Base-by-base conservation (phyloP, 1,284 basidiomycete genomes). In the Ganoderma leucocontextum region DNA sequence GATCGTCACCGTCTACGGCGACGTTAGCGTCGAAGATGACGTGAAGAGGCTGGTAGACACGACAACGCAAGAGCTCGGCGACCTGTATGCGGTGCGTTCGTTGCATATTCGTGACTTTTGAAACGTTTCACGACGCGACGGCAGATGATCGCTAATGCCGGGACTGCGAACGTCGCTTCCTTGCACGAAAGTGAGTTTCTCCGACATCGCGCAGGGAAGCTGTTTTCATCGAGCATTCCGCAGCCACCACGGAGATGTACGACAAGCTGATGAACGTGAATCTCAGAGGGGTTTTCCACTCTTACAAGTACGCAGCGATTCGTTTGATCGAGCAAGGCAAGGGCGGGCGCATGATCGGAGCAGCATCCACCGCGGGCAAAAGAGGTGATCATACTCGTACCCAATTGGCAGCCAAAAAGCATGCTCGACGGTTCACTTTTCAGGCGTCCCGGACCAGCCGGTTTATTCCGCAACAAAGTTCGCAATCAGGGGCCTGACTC, bases 321-420 rank as follows among this genome's bases (percentile, higher is more conserved):
- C 78, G 79, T 63, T 77, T 81, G 76, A 66, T 78, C 62, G 73
- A 77, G 70, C 81, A 82, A 70, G 80, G 80, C 10, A 72, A 72
- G 8, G 81, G 81, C 0, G 81, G 81, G 2, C 72, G 79, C 41
- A 78, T 82, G 9, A 77, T 81, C 25, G 81, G 79, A 12, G 77
- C 77, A 0, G 75, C 72, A 1, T 79, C 77, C 1, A 68, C 75
- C 7, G 71, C 72, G 0, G 76, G 76, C n/a, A 78, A 75, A 65
- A 60, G 66, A 74, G 75, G 78, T 75, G 17, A 35, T 10, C 1
- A 53, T 60, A 7, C 19, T 6, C 2, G 22, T 15, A 15, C 38
- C 2, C 35, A 29, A 29, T 17, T 52, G 10, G 1, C 7, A 19
- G 10, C 12, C 33, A 33, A 42, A 15, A 17, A 19, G 7, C 4